These are phyloP conservation scores for Trichoderma lentiforme DNA, from an alignment of 2,329 filamentous ascomycete species.

Conservation along the genomic window DNA sequence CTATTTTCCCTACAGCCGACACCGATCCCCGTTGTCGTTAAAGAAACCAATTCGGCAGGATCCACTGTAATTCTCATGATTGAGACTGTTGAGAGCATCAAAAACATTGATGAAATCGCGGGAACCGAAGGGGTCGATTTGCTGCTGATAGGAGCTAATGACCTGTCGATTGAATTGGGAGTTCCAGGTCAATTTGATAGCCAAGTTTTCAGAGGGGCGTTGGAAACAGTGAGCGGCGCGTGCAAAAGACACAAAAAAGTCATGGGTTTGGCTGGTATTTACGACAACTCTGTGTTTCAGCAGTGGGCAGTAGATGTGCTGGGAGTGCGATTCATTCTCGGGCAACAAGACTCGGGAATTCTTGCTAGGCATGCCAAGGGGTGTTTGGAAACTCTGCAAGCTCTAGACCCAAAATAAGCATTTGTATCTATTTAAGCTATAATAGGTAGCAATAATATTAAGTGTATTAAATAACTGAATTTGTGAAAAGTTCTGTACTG, in stretches of 20 bases:
- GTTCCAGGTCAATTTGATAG: not conserved
- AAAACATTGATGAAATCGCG: not conserved
- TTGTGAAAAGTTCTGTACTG: not conserved
- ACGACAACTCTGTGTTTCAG: not conserved
- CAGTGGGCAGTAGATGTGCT: not conserved
- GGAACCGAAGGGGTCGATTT: not conserved
- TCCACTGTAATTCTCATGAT: not conserved
- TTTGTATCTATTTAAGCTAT: not conserved
- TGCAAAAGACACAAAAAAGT: not conserved
- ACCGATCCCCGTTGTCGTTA: not conserved
- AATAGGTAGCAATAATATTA: no score
- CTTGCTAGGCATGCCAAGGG: not conserved
- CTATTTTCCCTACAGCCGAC: not conserved
- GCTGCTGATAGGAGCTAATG: not conserved
- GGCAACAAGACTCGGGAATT: not conserved
- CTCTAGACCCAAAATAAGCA: not conserved
- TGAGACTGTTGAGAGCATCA: not conserved
- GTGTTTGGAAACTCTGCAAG: not conserved
- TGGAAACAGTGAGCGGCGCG: not conserved
- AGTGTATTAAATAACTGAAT: no score
- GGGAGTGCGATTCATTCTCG: not conserved
- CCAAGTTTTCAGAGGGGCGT: not conserved
- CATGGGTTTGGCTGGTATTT: not conserved
- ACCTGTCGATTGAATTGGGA: not conserved
- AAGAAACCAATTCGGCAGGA: not conserved